Evolutionary conservation across 2,329 filamentous ascomycete genomes (phyloP), one percentile per base, ranked within the genome.

Genomic region (Neophaeococcomyces mojaviensis): DNA sequence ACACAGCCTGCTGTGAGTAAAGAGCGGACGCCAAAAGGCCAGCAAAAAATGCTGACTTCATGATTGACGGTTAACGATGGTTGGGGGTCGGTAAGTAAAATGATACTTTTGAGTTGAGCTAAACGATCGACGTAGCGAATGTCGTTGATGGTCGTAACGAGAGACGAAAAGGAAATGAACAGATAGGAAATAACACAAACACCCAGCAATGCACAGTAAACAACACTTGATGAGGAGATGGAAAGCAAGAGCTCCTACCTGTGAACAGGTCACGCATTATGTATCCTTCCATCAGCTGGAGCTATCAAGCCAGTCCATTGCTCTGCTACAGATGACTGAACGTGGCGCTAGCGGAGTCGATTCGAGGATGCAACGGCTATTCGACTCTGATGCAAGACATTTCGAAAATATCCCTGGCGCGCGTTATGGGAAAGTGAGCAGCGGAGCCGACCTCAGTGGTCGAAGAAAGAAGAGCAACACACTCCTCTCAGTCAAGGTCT

Each of bases 11-110:
- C 61, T 71, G 68, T 53, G 64, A 60, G 52, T 61, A 64, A 37
- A 73, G 60, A 52, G 70, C 68, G 55, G 71, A 64, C 44, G 70
- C 64, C 51, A 76, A 57, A 51, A 77, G 55, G 54, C 49, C 50
- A 39, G 52, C 49, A 51, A 45, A 50, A 47, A 50, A 49, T 49
- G 53, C 48, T 39, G 47, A 39, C 46, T 50, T 57, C 53, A 57
- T 57, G 46, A 26, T 50, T 45, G 36, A 36, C 12, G 30, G 32
- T 43, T 36, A 44, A 37, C 41, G 41, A 44, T 30, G n/a, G 33
- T 36, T 15, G 24, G 28, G 22, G 19, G 5, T 37, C 4, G 32
- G 18, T 36, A 28, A 22, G 13, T 16, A 36, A 28, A 36, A 32
- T 44, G 9, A 22, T 41, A 3, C 16, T 16, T 13, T 35, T 22